Percentiles rank a stretch among this genome's conserved stretches.
These are phyloP conservation scores for Agrocybe praecox DNA, from an alignment of 768 basidiomycete genomes.

Conservation along the genomic window DNA sequence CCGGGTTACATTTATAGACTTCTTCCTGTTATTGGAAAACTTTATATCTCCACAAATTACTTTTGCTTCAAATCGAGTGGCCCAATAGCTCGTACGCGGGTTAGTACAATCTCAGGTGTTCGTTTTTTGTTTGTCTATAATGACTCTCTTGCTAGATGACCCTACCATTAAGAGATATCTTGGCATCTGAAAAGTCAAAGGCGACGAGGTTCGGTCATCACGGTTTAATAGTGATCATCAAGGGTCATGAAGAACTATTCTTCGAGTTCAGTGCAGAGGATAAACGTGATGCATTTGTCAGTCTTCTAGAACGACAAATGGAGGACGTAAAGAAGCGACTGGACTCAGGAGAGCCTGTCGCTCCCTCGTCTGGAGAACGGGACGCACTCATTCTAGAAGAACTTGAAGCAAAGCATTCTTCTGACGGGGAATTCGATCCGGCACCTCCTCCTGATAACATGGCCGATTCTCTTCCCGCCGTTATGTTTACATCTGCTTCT, in stretches of 20 bases:
- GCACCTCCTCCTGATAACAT: constrained; percentile 52
- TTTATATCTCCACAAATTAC: constrained; percentile 90
- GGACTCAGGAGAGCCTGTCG: constrained; percentile 41
- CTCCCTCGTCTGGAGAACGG: constrained; percentile 54
- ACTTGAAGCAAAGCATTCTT: constrained; percentile 58
- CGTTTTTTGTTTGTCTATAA: background rate
- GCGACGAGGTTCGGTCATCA: constrained; percentile 89
- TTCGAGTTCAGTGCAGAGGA: constrained; percentile 89
- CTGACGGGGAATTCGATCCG: constrained; percentile 42
- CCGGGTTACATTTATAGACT: constrained; percentile 89
- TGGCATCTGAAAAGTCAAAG: constrained; percentile 82
- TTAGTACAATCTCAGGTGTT: constrained; percentile 36
- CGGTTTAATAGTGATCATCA: constrained; percentile 88
- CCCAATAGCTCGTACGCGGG: constrained; percentile 79
- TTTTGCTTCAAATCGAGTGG: constrained; percentile 95
- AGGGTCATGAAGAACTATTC: constrained; percentile 97
- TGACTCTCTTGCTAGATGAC: constrained; percentile 71
- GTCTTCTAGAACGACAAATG: constrained; percentile 77
- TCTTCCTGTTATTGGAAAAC: constrained; percentile 84
- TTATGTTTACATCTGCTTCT: constrained; percentile 96
- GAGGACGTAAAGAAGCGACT: constrained; percentile 65
- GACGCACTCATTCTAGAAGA: constrained; percentile 87
- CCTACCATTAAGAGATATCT: constrained; percentile 85
- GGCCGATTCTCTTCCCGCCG: constrained; percentile 78
- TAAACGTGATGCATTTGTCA: constrained; percentile 77